Base-by-base conservation (phyloP, 2,329 filamentous ascomycete genomes). In the Ophiostoma sp. region DNA sequence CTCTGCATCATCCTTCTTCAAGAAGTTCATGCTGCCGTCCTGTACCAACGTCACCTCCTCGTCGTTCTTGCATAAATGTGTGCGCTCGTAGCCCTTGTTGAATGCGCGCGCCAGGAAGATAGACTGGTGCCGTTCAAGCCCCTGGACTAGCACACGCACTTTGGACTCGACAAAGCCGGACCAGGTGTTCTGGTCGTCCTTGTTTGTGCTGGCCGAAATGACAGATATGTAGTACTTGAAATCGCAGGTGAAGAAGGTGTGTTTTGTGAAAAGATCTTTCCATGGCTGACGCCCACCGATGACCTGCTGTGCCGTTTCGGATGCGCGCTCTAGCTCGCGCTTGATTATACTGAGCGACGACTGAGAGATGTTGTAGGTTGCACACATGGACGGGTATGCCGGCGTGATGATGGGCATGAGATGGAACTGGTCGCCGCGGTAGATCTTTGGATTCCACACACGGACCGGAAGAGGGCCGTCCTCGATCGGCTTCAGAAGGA, bases 341-440 rank as follows among this genome's bases (percentile, higher is more conserved):
- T 92, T 86, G 75, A 99, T 93, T 65, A 97, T 87, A 6, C 85
- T 82, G 81, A 93, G 92, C 1, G 93, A 96, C 0, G 94, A 98
- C 72, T 86, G 83, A 3, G 91, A 93, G 70, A 99, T 89, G 75
- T 97, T 98, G 81, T 96, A 95, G 0, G 95, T 98, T 1, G 95
- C 90, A 77, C 95, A 98, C 93, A 97, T 98, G 65, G 93, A 96
- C 2, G 95, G 95, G 76, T 97, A 98, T 0, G 95, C 93, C 1
- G 95, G 95, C 1, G 95, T 99, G 75, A 99, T 98, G 78, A 99
- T 92, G 41, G 95, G 95, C 95, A 99, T 99, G 66, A 97, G 82
- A 78, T 98, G 94, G 73, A 87, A 91, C 60, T 86, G 86, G 77
- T 98, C 95, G 67, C 87, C 85, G 70, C 87, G 87, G 77, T 96